These are phyloP conservation scores for Waltiozyma solani DNA, from an alignment of 1,139 yeast genomes.

Conservation along the genomic window DNA sequence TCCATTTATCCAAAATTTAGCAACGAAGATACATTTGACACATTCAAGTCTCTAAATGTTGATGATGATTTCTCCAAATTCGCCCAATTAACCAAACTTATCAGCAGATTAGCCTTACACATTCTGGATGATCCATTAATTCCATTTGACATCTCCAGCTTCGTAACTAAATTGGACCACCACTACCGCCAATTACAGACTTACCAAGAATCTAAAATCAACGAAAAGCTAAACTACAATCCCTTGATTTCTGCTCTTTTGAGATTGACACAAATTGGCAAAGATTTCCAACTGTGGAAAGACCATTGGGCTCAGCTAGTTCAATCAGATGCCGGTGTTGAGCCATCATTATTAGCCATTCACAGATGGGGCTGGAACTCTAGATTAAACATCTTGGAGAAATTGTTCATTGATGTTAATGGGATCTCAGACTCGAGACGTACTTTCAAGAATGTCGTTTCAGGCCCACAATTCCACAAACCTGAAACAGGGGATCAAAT, in stretches of 20 bases:
- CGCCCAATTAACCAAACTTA: slow-evolving; percentile 43
- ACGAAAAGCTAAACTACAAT: slow-evolving; percentile 20
- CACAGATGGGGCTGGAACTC: slow-evolving; percentile 79
- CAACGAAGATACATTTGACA: slow-evolving; percentile 57
- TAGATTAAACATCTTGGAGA: slow-evolving; percentile 47
- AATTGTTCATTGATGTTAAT: slow-evolving; percentile 36
- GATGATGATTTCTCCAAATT: slow-evolving; percentile 55
- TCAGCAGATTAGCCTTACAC: slow-evolving; percentile 43
- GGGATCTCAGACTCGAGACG: slow-evolving; percentile 52
- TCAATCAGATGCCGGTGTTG: slow-evolving; percentile 30
- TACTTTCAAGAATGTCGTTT: slow-evolving; percentile 48
- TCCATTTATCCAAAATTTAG: slow-evolving; percentile 43
- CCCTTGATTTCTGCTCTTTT: slow-evolving; percentile 21
- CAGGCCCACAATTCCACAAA: slow-evolving; percentile 60
- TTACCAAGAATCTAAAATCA: slow-evolving; percentile 24
- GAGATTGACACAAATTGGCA: slow-evolving; percentile 28
- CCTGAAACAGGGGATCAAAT: slow-evolving; percentile 34
- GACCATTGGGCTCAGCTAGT: slow-evolving; percentile 44
- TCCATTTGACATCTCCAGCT: slow-evolving; percentile 52
- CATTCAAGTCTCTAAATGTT: slow-evolving; percentile 34
- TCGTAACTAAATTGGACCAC: slow-evolving; percentile 34
- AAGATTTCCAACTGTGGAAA: slow-evolving; percentile 36
- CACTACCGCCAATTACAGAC: slow-evolving; percentile 40
- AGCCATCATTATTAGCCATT: slow-evolving; percentile 61
- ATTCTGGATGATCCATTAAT: slow-evolving; percentile 67